A percentile compares a stretch with the other conserved stretches of the same genome.
phyloP scores from a whole-genome alignment of 495 filamentous ascomycete species.

The Pseudoneurospora amorphoporcata region DNA sequence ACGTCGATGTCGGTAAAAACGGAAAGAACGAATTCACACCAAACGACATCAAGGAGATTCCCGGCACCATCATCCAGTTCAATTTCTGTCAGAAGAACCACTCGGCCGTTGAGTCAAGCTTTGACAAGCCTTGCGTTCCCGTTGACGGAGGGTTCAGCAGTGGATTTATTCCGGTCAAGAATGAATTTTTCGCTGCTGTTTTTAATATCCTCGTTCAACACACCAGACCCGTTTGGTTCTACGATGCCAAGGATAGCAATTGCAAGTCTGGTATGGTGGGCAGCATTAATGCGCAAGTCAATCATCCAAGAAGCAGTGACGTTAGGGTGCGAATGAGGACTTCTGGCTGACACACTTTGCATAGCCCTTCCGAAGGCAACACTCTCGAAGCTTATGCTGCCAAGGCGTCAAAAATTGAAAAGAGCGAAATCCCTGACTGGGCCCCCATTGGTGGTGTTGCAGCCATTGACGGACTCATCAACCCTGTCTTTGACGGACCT shows the following conservation, averaged over 20 bases:
- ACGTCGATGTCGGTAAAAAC: constrained; percentile 26
- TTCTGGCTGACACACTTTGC: neutral
- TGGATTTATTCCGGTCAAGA: constrained; percentile 33
- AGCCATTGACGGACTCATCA: constrained; percentile 24
- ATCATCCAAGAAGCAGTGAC: too few relatives aligned
- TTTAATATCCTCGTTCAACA: constrained; percentile 37
- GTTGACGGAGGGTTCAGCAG: constrained; percentile 28
- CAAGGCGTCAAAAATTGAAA: constrained; percentile 23
- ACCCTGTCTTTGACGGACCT: constrained; percentile 15
- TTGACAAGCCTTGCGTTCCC: constrained; percentile 31
- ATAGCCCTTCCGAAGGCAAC: constrained; percentile 17
- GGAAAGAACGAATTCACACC: constrained; percentile 24
- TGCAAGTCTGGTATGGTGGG: constrained; percentile 37
- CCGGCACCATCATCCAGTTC: constrained; percentile 28
- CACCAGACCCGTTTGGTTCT: constrained; percentile 47
- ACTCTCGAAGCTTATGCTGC: constrained; percentile 29
- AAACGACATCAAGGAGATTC: constrained; percentile 27
- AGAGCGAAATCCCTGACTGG: constrained; percentile 27
- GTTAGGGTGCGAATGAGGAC: neutral
- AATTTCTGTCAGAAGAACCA: constrained; percentile 32
- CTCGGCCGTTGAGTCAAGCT: constrained; percentile 32
- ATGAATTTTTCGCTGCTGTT: constrained; percentile 21
- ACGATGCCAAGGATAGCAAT: constrained; percentile 37
- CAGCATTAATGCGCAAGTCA: constrained; percentile 25
- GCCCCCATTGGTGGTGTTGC: constrained; percentile 27